Evolutionary conservation across 2,329 filamentous ascomycete species (phyloP), one percentile per base, ranked within the genome.

Genomic region (Grosmannia clavigera): DNA sequence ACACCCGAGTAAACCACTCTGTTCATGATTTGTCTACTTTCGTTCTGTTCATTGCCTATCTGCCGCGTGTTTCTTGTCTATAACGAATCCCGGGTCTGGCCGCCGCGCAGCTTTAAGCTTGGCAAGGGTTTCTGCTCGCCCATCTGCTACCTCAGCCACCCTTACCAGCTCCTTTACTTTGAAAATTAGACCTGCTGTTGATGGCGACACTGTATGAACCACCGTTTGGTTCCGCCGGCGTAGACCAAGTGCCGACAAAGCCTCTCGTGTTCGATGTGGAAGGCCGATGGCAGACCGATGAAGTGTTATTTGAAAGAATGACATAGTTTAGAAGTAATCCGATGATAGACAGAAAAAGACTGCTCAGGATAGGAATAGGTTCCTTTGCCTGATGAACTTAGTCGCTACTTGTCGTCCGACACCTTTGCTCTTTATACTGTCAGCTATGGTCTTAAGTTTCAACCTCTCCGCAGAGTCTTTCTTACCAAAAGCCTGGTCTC

Each of bases 111-210:
- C 81, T 74, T 84, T 84, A 68, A 95, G 79, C 76, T 95, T 82
- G 60, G 75, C 73, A 69, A 83, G 82, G 9, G 79, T 85, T 73
- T 90, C 71, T 38, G 80, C 72, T 63, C 75, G 71, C 40, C 85
- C 83, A 64, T 75, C 71, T 33, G 86, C 83, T 53, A 95, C 90
- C 75, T 95, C 91, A 66, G 84, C 78, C 43, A 96, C 90, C 59
- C 83, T 79, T 54, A 96, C 89, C 64, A 96, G 78, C 75, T 96
- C 92, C 78, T 96, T 96, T 67, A 96, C 90, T 73, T 87, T 87
- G 79, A 96, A 87, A 69, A 96, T 90, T 77, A 95, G 90, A 70
- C 92, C 92, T 11, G 92, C 92, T 63, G 90, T 84, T 66, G 90
- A 85, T 51, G 85, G 83, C 63, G 82, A 82, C 63, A 95, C 90